Evolutionary conservation across 2,329 filamentous ascomycete genomes (phyloP), one percentile per base, ranked within the genome.

Genomic region (Aspergillus phoenicis): DNA sequence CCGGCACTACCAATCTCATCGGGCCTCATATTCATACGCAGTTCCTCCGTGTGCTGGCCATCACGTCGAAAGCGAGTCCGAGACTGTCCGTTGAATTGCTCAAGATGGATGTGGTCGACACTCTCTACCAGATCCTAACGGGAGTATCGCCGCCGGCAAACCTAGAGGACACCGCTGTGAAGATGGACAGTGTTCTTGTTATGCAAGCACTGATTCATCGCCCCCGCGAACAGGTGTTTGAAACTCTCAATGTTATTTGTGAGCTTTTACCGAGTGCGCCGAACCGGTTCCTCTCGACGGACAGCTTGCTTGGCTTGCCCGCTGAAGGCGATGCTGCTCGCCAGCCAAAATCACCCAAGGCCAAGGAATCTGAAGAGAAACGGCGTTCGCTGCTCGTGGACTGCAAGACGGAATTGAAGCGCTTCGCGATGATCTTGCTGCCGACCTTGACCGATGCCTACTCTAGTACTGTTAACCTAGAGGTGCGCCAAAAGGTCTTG

Each of bases 121-220:
- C 95, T 0, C 82, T 99, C 2, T 99, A 98, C 73, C 95, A 99
- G 76, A 98, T 99, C 45, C 80, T 99, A 53, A 98, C 95, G 0
- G 95, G 95, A 20, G 92, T 99, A 2, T 98, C 95, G 0, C 93
- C 95, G 1, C 95, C 95, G 0, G 86, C 83, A 64, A 91, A 89
- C 88, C 30, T 89, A 87, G 39, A 76, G 15, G 71, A 69, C 45
- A 71, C 71, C 1, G 68, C 71, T 6, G 68, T 77, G 30, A 97
- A 96, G 78, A 89, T 98, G 65, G 94, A 98, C 77, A 97, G 93
- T 72, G 94, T 98, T 58, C 87, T 99, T 49, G 95, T 99, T 70
- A 99, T 99, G 96, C 95, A 99, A 79, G 93, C 96, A 39, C 83
- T 99, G 64, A 97, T 99, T 56, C 95, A 98, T 73, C 89, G 94